Evolutionary conservation across 225 moss, liverwort and hornwort species (phyloP), one percentile per base, ranked within the genome.

Genomic region (Physcomitrium patens): DNA sequence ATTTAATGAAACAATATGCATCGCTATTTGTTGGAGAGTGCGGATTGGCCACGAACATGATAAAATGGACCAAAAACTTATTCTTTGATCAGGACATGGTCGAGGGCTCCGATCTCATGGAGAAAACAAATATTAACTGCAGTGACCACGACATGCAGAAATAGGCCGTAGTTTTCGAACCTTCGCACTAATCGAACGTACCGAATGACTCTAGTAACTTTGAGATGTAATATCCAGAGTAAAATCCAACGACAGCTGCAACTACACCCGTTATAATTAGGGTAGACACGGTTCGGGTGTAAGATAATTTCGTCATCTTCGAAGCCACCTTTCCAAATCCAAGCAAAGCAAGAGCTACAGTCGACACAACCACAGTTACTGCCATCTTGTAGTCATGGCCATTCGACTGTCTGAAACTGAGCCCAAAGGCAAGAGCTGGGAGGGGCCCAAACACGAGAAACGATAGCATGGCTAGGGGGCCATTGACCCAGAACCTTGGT

Each of bases 271-370:
- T 85, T 1, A 14, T 3, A 19, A 99, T 19, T 17, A 99, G 77
- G 3, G 76, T 60, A 7, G 77, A 74, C 53, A 99, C 2, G 57
- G 89, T 86, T 65, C 76, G 77, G 12, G 48, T 11, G 68, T 86
- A 76, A 0, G 85, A 86, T 7, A 82, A 70, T 44, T 77, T 55
- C 14, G 91, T 90, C 75, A 90, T 77, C 74, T 74, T 83, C n/a
- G 89, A 81, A 15, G 77, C 75, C 45, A 94, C 97, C 75, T 89
- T 90, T 42, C 86, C 93, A 48, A 85, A 88, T 8, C 97, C 97
- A 18, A 99, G 84, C 16, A 94, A 47, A 7, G 81, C 55, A 11
- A 99, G 6, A 58, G 79, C 83, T 44, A 91, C 62, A 28, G 86
- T 56, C 19, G 91, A 84, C 16, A 81, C 82, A 1, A 80, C 26